A percentile compares a stretch with the other conserved stretches of the same genome.
These are phyloP conservation scores for Camillea tinctor DNA, from an alignment of 2,329 filamentous ascomycete genomes.

Conservation along the genomic window DNA sequence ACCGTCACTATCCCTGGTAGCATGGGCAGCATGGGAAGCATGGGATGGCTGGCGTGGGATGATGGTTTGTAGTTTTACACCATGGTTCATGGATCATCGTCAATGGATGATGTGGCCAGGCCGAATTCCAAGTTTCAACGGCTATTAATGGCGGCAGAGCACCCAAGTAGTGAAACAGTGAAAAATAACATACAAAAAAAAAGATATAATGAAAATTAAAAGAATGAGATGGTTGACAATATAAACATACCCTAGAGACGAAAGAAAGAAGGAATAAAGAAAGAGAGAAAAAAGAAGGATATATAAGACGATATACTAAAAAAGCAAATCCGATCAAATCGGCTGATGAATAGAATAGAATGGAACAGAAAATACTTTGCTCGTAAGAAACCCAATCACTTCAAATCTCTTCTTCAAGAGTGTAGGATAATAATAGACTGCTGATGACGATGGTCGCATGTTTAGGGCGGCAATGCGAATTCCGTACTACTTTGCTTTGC, in stretches of 20 bases:
- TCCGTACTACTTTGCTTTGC: background rate
- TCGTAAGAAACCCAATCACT: background rate
- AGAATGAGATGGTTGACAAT: background rate
- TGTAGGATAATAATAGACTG: background rate
- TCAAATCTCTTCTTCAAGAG: background rate
- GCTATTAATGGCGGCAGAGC: background rate
- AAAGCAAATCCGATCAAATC: no score
- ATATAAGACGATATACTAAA: background rate
- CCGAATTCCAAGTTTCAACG: background rate
- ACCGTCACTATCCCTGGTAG: slow-evolving; percentile 12
- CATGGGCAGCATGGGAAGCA: slow-evolving; percentile 2
- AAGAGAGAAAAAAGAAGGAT: background rate
- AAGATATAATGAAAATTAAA: background rate
- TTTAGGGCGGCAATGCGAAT: background rate
- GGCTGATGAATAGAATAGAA: no score
- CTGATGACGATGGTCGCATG: background rate
- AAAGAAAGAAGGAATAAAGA: no score
- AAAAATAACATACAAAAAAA: no score
- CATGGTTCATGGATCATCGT: slow-evolving; percentile 3
- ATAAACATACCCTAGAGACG: no score
- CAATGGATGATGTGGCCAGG: background rate
- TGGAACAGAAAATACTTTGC: background rate
- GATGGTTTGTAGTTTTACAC: slow-evolving; percentile 1
- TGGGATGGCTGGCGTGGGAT: slow-evolving; percentile 2
- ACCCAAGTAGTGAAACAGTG: background rate